Base-by-base conservation (phyloP, 202 grass and related monocot species). In the Schoenoplectus triqueter region DNA sequence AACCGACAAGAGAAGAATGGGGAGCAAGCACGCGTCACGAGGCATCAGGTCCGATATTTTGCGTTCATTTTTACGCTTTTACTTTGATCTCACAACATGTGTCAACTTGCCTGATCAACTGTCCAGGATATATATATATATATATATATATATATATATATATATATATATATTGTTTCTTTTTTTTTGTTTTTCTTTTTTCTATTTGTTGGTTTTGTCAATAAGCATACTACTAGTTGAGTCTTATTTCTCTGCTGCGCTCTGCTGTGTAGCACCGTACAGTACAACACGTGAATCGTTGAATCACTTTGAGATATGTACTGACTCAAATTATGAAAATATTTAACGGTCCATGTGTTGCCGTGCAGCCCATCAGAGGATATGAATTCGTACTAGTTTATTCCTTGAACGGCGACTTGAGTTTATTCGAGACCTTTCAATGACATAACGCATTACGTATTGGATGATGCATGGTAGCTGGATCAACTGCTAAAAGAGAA, bases 1-100 rank as follows among this genome's bases (percentile, higher is more conserved):
- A 80, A 14, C 21, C 39, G 54, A 80, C 78, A 80, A 8, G 39
- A 80, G 39, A 64, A 80, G 73, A 48, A 45, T 31, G 31, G 56
- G 78, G 57, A 46, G 57, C 78, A 80, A 63, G 56, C 39, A 80
- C 78, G 39, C 13, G 7, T 0, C 60, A 80, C 77, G n/a, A 47
- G 52, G 77, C 52, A 64, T 41, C 56, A 18, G 77, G 54, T 63
- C 18, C 77, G 20, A 80, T 7, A 63, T 80, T n/a, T 63, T 80
- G 77, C 42, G 42, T 42, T 63, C 20, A 45, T 46, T 10, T 44
- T 80, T 45, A 7, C 49, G 2, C 10, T 0, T 44, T 10, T 21
- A 19, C 10, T 80, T 61, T 78, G 6, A 60, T 62, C 3, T 80
- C 10, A 60, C 13, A 80, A 62, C 75, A 80, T 46, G 76, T 80